phyloP scores from a whole-genome alignment of 2,329 filamentous ascomycete genomes.

The Akanthomyces muscarius region DNA sequence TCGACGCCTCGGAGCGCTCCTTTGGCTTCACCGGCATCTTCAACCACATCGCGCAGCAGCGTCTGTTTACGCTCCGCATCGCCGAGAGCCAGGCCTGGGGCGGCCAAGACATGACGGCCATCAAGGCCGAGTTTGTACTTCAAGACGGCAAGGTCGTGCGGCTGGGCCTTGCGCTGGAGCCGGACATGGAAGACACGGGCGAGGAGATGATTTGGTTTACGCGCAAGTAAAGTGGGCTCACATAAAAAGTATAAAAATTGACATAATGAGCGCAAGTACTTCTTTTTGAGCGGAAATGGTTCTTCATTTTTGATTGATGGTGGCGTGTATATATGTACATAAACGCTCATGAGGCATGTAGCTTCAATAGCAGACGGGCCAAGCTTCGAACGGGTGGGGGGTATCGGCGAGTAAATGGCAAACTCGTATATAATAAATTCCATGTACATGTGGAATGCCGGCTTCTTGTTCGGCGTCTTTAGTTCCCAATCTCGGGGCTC shows the following conservation, averaged over 20 bases:
- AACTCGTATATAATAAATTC: neutral
- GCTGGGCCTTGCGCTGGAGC: constrained; percentile 24
- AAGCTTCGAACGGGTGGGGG: neutral
- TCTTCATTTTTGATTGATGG: neutral
- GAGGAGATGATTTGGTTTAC: constrained; percentile 24
- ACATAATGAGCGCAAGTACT: neutral
- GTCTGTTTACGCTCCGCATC: constrained; percentile 18
- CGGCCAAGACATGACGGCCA: constrained; percentile 10
- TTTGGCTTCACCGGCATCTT: constrained; percentile 26
- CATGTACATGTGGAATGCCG: neutral
- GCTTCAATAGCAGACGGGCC: neutral
- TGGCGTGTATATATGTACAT: neutral
- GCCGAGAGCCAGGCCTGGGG: constrained; percentile 21
- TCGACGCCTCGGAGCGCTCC: constrained; percentile 28
- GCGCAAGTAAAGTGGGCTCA: neutral
- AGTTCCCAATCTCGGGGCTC: constrained; percentile 18
- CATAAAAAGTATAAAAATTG: neutral
- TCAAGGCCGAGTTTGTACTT: constrained; percentile 22
- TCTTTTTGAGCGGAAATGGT: neutral
- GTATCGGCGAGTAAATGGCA: constrained; percentile 8
- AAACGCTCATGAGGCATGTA: neutral
- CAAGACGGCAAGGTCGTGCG: constrained; percentile 16
- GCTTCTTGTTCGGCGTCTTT: constrained; percentile 2
- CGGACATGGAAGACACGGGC: constrained; percentile 5
- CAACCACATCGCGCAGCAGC: constrained; percentile 21